Evolutionary conservation across 192 early-diverging fungal genomes (phyloP).

Genomic region (Coemansia sp.): DNA sequence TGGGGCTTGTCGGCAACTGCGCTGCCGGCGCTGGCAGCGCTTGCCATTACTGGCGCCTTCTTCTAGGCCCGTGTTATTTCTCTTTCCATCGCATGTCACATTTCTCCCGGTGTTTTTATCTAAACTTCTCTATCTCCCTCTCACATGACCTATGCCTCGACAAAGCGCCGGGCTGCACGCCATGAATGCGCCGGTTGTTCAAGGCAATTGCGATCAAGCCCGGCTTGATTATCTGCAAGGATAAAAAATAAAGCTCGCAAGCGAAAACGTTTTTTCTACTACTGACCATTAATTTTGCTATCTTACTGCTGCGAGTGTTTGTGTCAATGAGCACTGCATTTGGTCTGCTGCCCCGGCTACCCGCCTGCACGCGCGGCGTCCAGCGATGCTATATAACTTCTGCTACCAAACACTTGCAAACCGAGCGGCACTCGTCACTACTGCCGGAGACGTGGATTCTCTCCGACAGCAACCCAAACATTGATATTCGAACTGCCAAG

Average conservation of each 20-base stretch:
- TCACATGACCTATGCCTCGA: no score
- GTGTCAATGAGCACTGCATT: conserved; percentile 4
- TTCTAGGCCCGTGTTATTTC: conserved; percentile 4
- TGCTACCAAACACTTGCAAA: conserved; percentile 2
- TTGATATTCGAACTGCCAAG: conserved; percentile 10
- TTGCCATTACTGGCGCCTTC: conserved; percentile 23
- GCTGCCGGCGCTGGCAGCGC: conserved; percentile 9
- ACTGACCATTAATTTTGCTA: no score
- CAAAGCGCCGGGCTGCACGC: no score
- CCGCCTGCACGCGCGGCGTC: neutral
- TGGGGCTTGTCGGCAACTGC: conserved; percentile 19
- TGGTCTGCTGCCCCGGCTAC: neutral
- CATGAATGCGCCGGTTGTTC: neutral
- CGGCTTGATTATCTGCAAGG: neutral
- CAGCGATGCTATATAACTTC: neutral
- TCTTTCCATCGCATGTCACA: no score
- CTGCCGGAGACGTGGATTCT: conserved; percentile 34
- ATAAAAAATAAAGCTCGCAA: no score
- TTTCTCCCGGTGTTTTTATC: no score
- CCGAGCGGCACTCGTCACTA: conserved; percentile 41
- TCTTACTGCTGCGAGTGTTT: no score
- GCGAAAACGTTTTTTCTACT: no score
- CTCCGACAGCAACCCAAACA: conserved; percentile 9
- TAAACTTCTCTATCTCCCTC: no score
- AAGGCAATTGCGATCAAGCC: neutral